Conservation (phyloP, 2,329 filamentous ascomycete species). For the Fonsecaea multimorphosa region DNA sequence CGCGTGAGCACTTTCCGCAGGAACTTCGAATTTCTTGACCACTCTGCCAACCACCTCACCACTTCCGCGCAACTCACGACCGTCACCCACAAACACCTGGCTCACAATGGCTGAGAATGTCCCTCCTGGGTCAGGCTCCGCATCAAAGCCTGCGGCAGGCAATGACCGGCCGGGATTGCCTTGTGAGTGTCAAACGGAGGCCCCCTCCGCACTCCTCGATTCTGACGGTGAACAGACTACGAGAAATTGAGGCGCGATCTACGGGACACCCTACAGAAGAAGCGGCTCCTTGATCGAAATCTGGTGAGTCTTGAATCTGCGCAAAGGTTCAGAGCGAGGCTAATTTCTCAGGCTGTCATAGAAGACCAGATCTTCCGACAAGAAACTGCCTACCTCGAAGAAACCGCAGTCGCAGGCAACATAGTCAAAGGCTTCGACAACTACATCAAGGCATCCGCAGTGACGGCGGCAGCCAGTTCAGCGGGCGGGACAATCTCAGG, state of each 20-base stretch:
- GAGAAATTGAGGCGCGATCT: slow-evolving; percentile 73
- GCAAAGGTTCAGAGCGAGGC: slow-evolving; percentile 2
- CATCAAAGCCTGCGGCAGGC: slow-evolving; percentile 32
- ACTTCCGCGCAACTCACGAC: neutral
- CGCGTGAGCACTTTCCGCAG: neutral
- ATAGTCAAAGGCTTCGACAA: slow-evolving; percentile 98
- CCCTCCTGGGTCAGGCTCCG: slow-evolving; percentile 41
- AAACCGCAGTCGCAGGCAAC: slow-evolving; percentile 82
- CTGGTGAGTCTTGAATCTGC: slow-evolving; percentile 52
- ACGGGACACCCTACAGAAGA: slow-evolving; percentile 70
- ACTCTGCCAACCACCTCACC: neutral
- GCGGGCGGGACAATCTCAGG: slow-evolving; percentile 60
- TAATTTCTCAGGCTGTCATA: slow-evolving; percentile 56
- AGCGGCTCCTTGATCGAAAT: slow-evolving; percentile 66
- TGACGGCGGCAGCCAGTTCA: slow-evolving; percentile 42
- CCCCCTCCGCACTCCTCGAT: neutral
- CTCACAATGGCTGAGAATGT: slow-evolving; percentile 51
- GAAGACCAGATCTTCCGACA: slow-evolving; percentile 85
- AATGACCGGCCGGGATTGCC: slow-evolving; percentile 56
- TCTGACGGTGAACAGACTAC: slow-evolving; percentile 56
- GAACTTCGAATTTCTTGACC: neutral
- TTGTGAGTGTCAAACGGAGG: slow-evolving; percentile 42
- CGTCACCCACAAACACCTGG: neutral
- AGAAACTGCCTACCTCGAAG: slow-evolving; percentile 88
- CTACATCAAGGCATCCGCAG: slow-evolving; percentile 86